Base-by-base conservation (phyloP, 768 basidiomycete genomes). In the Dacryopinax spathularia region DNA sequence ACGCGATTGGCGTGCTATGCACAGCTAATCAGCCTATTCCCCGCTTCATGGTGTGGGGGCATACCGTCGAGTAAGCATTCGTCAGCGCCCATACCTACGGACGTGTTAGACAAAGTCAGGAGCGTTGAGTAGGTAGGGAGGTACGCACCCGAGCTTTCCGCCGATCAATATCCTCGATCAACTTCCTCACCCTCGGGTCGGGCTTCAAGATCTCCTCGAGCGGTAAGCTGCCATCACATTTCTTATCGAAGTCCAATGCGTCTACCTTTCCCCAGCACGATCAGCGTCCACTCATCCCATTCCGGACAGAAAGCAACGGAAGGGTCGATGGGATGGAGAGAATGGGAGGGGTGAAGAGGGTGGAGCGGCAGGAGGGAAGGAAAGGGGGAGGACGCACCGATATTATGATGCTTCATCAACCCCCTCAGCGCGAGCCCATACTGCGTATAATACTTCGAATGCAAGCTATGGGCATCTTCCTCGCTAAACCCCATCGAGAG, bases 351-450 rank as follows among this genome's bases (percentile, higher is more conserved):
- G 31, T 60, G 25, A 16, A 31, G 20, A 34, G 22, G 34, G 43
- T 22, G 22, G 22, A 25, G 27, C n/a, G n/a, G n/a, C n/a, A n/a
- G n/a, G n/a, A n/a, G n/a, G n/a, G n/a, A n/a, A n/a, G n/a, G n/a
- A n/a, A n/a, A n/a, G n/a, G n/a, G n/a, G n/a, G n/a, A n/a, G n/a
- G n/a, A 44, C 70, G 67, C 65, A 86, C 90, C 88, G 69, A 91
- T 82, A 68, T 83, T 75, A 68, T 92, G 87, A 73, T 93, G 86
- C 35, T 79, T 81, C 31, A 82, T 81, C 34, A 93, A 79, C 2
- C 91, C 91, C 20, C 89, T 82, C 13, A 92, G 74, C 13, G 91
- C 88, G 34, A 92, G 83, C 4, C 91, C 91, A 64, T 92, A 93
- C 48, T 88, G 80, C 0, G 78, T 83, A 72, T 89, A 91, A 71